These are phyloP conservation scores for Phoma sp. DNA, from an alignment of 2,329 filamentous ascomycete species.

Conservation along the genomic window DNA sequence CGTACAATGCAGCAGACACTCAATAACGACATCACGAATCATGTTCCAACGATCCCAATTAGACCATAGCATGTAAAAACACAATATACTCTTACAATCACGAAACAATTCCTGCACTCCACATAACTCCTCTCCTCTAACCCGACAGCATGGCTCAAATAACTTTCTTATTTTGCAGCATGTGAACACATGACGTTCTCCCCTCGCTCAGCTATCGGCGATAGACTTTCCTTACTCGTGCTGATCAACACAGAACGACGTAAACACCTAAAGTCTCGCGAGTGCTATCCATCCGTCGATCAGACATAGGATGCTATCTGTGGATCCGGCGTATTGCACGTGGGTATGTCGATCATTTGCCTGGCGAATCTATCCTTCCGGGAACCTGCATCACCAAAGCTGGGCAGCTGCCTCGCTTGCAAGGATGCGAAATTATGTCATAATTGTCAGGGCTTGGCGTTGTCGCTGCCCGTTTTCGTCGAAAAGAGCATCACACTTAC, in stretches of 20 bases:
- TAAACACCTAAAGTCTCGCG: background rate
- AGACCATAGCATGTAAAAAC: slow-evolving; percentile 4
- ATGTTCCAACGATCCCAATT: background rate
- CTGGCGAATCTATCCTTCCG: slow-evolving; percentile 15
- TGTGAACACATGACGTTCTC: slow-evolving; percentile 10
- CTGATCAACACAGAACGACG: slow-evolving; percentile 6
- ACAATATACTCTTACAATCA: slow-evolving; percentile 11
- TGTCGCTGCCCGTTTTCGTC: background rate
- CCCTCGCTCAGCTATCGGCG: background rate
- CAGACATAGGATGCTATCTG: background rate
- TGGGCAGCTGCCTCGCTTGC: background rate
- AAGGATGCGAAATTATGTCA: slow-evolving; percentile 1
- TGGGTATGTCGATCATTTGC: slow-evolving; percentile 10
- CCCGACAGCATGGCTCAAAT: background rate
- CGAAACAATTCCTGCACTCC: background rate
- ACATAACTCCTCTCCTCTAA: background rate
- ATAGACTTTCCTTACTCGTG: background rate
- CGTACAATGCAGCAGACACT: slow-evolving; percentile 19
- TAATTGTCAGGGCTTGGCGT: background rate
- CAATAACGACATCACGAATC: slow-evolving; percentile 9
- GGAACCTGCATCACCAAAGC: slow-evolving; percentile 14
- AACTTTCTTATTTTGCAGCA: slow-evolving; percentile 1
- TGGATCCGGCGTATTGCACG: slow-evolving; percentile 13
- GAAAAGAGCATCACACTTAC: background rate
- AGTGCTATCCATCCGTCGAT: slow-evolving; percentile 7